phyloP scores from a whole-genome alignment of 352 stramenopile genomes.

The Pythium coloratum region DNA sequence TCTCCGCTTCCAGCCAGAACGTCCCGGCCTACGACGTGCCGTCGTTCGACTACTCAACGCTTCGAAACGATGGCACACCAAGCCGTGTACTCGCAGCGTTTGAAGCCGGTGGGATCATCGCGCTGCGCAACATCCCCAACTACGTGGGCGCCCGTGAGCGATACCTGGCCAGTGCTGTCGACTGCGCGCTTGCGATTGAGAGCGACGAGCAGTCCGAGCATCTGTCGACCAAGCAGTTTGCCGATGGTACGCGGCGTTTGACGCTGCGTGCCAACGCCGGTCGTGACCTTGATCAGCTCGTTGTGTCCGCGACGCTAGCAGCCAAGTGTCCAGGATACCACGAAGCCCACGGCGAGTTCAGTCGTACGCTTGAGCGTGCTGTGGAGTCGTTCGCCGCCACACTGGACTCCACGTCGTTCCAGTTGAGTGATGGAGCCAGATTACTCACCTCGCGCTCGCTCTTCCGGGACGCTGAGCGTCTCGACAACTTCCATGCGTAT shows the following conservation, averaged over 20 bases:
- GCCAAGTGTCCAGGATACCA: slow-evolving; percentile 43
- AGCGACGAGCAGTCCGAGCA: slow-evolving; percentile 20
- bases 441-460: slow-evolving; percentile 39
- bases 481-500: slow-evolving; percentile 75
- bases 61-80: slow-evolving; percentile 21
- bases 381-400: slow-evolving; percentile 39
- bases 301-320: slow-evolving; percentile 15
- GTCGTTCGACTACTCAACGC: slow-evolving; percentile 36
- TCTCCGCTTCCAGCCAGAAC: too few relatives aligned
- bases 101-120: slow-evolving; percentile 42
- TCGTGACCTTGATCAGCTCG: slow-evolving; percentile 30
- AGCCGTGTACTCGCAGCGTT: slow-evolving; percentile 37
- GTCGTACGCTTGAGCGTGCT: slow-evolving; percentile 36
- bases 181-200: slow-evolving; percentile 37
- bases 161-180: slow-evolving; percentile 38
- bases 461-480: slow-evolving; percentile 40
- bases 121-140: slow-evolving; percentile 48
- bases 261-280: slow-evolving; percentile 48
- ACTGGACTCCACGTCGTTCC: slow-evolving; percentile 44
- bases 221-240: slow-evolving; percentile 44
- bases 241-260: slow-evolving; percentile 50
- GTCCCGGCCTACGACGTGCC: slow-evolving; percentile 33
- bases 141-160: slow-evolving; percentile 37
- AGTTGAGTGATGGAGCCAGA: slow-evolving; percentile 34
- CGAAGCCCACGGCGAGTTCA: slow-evolving; percentile 44